Evolutionary conservation across 306 rosid genomes (phyloP).

Genomic region (Begonia peltatifolia): DNA sequence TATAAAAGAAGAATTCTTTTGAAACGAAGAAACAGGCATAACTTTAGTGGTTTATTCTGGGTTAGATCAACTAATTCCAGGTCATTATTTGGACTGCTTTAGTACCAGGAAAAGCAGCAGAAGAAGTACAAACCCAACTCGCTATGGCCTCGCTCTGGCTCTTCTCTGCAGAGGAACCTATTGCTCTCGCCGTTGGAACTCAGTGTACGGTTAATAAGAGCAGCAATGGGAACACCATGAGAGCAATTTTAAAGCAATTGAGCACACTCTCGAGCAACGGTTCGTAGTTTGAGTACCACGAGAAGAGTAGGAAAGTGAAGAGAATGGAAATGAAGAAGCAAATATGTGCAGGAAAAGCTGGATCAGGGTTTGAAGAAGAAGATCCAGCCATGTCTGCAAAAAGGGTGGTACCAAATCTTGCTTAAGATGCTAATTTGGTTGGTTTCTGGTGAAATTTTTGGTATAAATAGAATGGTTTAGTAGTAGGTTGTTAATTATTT

Average conservation of each 20-base stretch:
- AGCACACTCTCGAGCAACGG: constrained; percentile 32
- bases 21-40: no score
- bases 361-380: constrained; percentile 9
- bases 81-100: no score
- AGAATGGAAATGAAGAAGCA: constrained; percentile 34
- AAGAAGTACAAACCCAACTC: constrained; percentile 43
- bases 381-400: constrained; percentile 18
- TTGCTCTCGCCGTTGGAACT: constrained; percentile 11
- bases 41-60: no score
- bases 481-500: no score
- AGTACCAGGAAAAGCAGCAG: constrained; percentile 37
- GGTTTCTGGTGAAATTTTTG: no score
- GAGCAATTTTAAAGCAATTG: constrained; percentile 36
- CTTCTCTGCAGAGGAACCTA: constrained; percentile 18
- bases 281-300: constrained; percentile 48
- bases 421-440: no score
- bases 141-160: constrained; percentile 71
- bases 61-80: no score
- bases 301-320: constrained; percentile 27
- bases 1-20: no score
- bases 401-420: neutral
- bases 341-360: constrained; percentile 31
- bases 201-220: constrained; percentile 34
- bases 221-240: constrained; percentile 39
- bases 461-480: no score